Evolutionary conservation across 495 filamentous ascomycete species (phyloP).

Genomic region (Bathelium albidoporum): DNA sequence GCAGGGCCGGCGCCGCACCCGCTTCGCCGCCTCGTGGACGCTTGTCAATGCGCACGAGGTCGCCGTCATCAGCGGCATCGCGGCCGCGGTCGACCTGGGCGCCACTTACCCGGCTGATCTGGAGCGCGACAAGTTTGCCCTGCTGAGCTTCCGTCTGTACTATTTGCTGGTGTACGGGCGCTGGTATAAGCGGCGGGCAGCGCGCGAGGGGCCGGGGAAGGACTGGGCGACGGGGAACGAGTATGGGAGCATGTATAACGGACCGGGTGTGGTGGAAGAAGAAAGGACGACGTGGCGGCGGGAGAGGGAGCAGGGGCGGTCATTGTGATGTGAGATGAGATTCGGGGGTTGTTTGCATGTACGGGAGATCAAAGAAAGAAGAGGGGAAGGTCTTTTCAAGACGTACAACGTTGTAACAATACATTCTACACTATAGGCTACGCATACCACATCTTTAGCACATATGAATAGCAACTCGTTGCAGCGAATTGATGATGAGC

Average conservation of each 20-base stretch:
- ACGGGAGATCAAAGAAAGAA: too few species aligned
- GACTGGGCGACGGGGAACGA: constrained; percentile 40
- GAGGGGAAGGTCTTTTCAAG: too few species aligned
- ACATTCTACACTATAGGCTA: not conserved
- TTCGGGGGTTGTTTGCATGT: too few species aligned
- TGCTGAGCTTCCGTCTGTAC: constrained; percentile 31
- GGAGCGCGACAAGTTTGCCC: constrained; percentile 37
- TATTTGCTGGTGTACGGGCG: constrained; percentile 31
- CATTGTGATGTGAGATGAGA: not conserved
- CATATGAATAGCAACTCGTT: not conserved
- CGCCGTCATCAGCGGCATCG: constrained; percentile 66
- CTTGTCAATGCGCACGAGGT: constrained; percentile 81
- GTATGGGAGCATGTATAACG: constrained; percentile 44
- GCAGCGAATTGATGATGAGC: not conserved
- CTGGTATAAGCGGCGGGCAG: constrained; percentile 34
- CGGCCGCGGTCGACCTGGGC: constrained; percentile 67
- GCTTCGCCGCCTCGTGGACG: constrained; percentile 68
- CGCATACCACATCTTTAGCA: not conserved
- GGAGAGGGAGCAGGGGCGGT: constrained; percentile 31
- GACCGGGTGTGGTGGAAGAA: constrained; percentile 37
- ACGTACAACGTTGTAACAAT: not conserved
- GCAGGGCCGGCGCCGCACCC: constrained; percentile 57
- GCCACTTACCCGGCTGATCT: constrained; percentile 57
- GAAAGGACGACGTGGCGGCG: constrained; percentile 41
- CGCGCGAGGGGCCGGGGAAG: constrained; percentile 28